These are phyloP conservation scores for Diaporthe longicolla DNA, from an alignment of 2,329 filamentous ascomycete genomes.

Conservation along the genomic window DNA sequence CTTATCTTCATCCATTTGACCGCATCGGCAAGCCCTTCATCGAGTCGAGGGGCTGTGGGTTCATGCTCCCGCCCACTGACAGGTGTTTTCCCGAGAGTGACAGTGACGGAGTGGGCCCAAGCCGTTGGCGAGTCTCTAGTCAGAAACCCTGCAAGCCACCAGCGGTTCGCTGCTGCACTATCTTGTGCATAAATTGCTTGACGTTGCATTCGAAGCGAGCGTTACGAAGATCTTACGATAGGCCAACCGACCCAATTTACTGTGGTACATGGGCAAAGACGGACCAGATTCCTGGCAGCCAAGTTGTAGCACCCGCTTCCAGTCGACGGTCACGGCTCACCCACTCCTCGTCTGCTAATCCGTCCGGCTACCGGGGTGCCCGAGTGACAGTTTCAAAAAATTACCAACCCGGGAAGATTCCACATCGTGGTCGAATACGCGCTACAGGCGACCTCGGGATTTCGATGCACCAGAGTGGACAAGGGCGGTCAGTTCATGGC, in stretches of 20 bases:
- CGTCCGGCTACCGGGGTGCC: background rate
- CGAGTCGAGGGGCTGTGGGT: slow-evolving; percentile 21
- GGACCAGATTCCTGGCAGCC: background rate
- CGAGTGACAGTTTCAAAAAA: slow-evolving; percentile 10
- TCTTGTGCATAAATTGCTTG: slow-evolving; percentile 28
- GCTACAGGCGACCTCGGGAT: slow-evolving; percentile 15
- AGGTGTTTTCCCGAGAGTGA: slow-evolving; percentile 16
- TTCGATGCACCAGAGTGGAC: slow-evolving; percentile 16
- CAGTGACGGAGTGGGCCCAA: slow-evolving; percentile 22
- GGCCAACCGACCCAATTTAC: background rate
- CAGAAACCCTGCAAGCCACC: slow-evolving; percentile 30
- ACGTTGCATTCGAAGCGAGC: slow-evolving; percentile 14
- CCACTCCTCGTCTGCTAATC: background rate
- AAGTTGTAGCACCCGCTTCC: background rate
- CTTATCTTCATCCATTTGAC: slow-evolving; percentile 24
- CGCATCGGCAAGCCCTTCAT: background rate
- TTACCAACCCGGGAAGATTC: background rate
- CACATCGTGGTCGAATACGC: background rate
- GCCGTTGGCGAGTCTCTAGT: slow-evolving; percentile 13
- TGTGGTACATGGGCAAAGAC: background rate
- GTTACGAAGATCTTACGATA: slow-evolving; percentile 30
- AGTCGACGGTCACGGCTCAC: background rate
- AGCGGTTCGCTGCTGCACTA: slow-evolving; percentile 25
- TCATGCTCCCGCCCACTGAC: slow-evolving; percentile 24
- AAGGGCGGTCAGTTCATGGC: slow-evolving; percentile 23